phyloP scores from a whole-genome alignment of 768 basidiomycete species.

The Tubosaeta sp. region DNA sequence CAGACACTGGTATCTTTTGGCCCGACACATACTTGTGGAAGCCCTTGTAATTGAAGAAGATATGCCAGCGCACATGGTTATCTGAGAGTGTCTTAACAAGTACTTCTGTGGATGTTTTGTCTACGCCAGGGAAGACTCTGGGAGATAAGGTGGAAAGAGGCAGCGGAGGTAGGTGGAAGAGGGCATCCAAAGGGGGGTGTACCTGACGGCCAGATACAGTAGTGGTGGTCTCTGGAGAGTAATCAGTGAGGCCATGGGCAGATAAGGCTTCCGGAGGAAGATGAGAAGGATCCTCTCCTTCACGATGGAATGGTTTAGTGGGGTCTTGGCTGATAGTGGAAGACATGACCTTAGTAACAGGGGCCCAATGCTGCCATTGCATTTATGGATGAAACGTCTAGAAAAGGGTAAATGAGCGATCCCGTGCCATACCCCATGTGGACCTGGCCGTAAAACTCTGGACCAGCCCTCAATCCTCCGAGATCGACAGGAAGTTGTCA shows the following conservation, averaged over 20 bases:
- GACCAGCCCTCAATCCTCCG: too few species aligned
- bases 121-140: constrained; percentile 31
- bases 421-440: too few species aligned
- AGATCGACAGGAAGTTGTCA: too few species aligned
- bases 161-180: constrained; percentile 22
- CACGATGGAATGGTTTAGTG: constrained; percentile 7
- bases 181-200: constrained; percentile 13
- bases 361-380: not conserved
- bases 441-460: too few species aligned
- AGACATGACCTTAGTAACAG: not conserved
- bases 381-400: not conserved
- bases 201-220: constrained; percentile 4
- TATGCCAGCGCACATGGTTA: constrained; percentile 51
- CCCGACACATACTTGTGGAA: constrained; percentile 29
- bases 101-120: constrained; percentile 35
- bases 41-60: constrained; percentile 45
- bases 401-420: not conserved
- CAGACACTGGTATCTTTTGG: constrained; percentile 4
- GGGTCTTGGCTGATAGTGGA: not conserved
- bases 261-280: constrained; percentile 14
- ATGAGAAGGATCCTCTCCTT: constrained; percentile 17
- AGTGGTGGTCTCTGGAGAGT: constrained; percentile 19
- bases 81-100: constrained; percentile 42
- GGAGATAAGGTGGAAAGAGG: constrained; percentile 34
- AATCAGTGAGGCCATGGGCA: constrained; percentile 20